Evolutionary conservation across 768 basidiomycete genomes (phyloP).

Genomic region (Dioszegia aurantiaca): DNA sequence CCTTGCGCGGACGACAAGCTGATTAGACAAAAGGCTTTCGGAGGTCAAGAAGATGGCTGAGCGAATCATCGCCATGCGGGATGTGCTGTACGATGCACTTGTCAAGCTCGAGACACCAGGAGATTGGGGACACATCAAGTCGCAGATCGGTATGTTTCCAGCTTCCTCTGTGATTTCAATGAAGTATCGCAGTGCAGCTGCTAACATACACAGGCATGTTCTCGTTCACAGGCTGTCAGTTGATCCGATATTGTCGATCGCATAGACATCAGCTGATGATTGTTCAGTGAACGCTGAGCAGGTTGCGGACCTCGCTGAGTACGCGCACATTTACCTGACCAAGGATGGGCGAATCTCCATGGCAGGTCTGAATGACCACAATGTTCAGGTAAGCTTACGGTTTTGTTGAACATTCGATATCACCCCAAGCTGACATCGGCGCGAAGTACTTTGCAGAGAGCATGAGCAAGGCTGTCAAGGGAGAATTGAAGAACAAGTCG

Average conservation of each 20-base stretch:
- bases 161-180: background rate
- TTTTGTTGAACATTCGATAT: too few species aligned
- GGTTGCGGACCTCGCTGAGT: constrained; percentile 45
- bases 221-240: constrained; percentile 38
- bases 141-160: constrained; percentile 67
- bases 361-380: constrained; percentile 81
- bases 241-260: background rate
- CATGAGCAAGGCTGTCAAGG: constrained; percentile 53
- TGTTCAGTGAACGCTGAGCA: constrained; percentile 38
- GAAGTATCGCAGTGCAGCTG: background rate
- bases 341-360: constrained; percentile 75
- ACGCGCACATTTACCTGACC: constrained; percentile 52
- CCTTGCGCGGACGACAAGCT: background rate
- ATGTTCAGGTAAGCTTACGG: constrained; percentile 57
- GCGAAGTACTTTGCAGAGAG: constrained; percentile 53
- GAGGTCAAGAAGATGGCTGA: constrained; percentile 91
- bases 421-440: constrained; percentile 7
- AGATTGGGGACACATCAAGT: constrained; percentile 88
- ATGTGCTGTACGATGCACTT: constrained; percentile 62
- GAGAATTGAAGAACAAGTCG: constrained; percentile 46
- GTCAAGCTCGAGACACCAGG: constrained; percentile 78
- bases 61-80: constrained; percentile 87
- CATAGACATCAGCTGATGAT: constrained; percentile 10
- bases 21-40: constrained; percentile 27
- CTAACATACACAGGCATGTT: constrained; percentile 29